Conservation (phyloP, 75 land plant genomes). For the Picea sitchensis region DNA sequence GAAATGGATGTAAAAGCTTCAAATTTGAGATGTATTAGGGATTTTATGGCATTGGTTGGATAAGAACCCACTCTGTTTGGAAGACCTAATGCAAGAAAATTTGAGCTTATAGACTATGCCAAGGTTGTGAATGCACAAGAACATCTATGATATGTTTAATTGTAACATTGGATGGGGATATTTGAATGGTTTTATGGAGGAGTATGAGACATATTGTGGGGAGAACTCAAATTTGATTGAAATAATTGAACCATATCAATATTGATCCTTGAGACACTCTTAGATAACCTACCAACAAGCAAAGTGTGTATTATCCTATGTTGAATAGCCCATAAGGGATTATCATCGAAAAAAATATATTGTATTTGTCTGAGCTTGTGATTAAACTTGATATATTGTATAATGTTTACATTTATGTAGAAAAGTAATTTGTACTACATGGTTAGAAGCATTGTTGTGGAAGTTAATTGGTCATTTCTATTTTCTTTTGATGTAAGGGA, state of each 20-base stretch:
- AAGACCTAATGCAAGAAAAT: no score
- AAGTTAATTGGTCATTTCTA: neutral
- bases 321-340: neutral
- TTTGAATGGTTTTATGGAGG: no score
- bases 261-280: slow-evolving; percentile 68
- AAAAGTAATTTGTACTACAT: neutral
- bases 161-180: no score
- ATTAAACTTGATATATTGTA: neutral
- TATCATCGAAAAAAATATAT: neutral
- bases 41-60: no score
- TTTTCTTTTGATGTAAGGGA: neutral
- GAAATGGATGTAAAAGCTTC: no score
- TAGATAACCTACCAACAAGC: slow-evolving; percentile 51
- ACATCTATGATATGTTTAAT: no score
- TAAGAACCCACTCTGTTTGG: no score
- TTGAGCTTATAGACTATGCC: no score
- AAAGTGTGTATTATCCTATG: slow-evolving; percentile 40
- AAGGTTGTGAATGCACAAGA: no score
- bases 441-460: neutral
- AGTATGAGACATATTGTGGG: no score
- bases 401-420: neutral
- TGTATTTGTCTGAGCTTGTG: neutral
- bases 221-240: slow-evolving; percentile 82
- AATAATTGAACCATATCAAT: slow-evolving; percentile 70
- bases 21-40: no score